A percentile compares a stretch with the other conserved stretches of the same genome.
These are phyloP conservation scores for Pharnaceum exiguum DNA, from an alignment of 148 eudicot species.

Conservation along the genomic window DNA sequence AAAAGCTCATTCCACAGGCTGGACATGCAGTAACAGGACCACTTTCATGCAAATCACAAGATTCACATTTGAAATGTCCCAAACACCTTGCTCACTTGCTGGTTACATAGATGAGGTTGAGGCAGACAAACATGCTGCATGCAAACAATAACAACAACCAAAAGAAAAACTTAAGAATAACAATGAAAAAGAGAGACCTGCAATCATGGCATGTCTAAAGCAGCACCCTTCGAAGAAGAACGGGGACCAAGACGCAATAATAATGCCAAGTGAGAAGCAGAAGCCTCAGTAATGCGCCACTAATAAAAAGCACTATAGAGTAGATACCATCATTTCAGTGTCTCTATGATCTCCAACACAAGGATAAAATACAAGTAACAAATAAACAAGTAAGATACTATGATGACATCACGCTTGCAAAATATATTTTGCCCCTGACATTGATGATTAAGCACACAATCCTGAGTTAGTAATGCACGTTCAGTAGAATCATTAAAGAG, in stretches of 20 bases:
- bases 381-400: background rate
- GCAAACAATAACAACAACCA: background rate
- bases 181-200: too few species aligned
- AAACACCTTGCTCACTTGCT: background rate
- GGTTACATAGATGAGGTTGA: background rate
- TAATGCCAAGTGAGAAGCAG: constrained; percentile 1
- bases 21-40: background rate
- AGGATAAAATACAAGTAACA: background rate
- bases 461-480: constrained; percentile 10
- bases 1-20: constrained; percentile 3
- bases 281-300: constrained; percentile 14
- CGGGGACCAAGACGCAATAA: constrained; percentile 3
- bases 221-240: constrained; percentile 1
- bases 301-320: background rate
- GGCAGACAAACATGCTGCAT: background rate
- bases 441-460: background rate
- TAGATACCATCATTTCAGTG: constrained; percentile 8
- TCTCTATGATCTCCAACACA: constrained; percentile 11
- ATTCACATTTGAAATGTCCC: too few species aligned
- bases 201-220: background rate
- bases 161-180: too few species aligned
- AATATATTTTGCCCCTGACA: too few species aligned
- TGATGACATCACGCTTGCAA: constrained; percentile 14
- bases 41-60: background rate
- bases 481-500: background rate